phyloP scores from a whole-genome alignment of 805 yeast species.

The Candida michaelii region DNA sequence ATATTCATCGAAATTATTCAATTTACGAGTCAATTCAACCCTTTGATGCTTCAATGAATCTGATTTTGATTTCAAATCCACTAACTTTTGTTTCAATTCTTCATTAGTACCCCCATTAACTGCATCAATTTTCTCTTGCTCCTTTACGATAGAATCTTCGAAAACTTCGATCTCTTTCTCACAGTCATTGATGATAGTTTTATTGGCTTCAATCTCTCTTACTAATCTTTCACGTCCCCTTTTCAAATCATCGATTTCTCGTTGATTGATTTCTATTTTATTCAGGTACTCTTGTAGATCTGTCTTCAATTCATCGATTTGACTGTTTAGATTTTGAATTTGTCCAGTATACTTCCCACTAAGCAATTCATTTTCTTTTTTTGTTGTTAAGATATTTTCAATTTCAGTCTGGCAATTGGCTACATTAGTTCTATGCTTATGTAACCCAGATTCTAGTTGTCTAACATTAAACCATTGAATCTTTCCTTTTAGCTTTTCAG shows the following conservation, averaged over 20 bases:
- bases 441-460: slow-evolving; percentile 21
- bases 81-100: slow-evolving; percentile 20
- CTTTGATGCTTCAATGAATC: neutral
- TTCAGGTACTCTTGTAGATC: slow-evolving; percentile 7
- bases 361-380: neutral
- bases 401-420: slow-evolving; percentile 12
- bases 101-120: slow-evolving; percentile 47
- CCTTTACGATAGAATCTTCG: slow-evolving; percentile 26
- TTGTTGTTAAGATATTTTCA: neutral
- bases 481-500: slow-evolving; percentile 38
- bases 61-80: neutral
- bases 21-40: slow-evolving; percentile 13
- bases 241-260: slow-evolving; percentile 15
- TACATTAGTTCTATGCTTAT: slow-evolving; percentile 13
- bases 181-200: slow-evolving; percentile 20
- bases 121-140: slow-evolving; percentile 39
- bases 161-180: slow-evolving; percentile 21
- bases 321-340: neutral
- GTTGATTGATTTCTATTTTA: slow-evolving; percentile 11
- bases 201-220: slow-evolving; percentile 20
- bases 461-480: slow-evolving; percentile 43
- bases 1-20: slow-evolving; percentile 10
- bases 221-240: slow-evolving; percentile 18
- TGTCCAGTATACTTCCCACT: neutral
- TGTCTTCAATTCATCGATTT: neutral